Conservation (phyloP, 495 filamentous ascomycete genomes). For the Cercophora newfieldiana region DNA sequence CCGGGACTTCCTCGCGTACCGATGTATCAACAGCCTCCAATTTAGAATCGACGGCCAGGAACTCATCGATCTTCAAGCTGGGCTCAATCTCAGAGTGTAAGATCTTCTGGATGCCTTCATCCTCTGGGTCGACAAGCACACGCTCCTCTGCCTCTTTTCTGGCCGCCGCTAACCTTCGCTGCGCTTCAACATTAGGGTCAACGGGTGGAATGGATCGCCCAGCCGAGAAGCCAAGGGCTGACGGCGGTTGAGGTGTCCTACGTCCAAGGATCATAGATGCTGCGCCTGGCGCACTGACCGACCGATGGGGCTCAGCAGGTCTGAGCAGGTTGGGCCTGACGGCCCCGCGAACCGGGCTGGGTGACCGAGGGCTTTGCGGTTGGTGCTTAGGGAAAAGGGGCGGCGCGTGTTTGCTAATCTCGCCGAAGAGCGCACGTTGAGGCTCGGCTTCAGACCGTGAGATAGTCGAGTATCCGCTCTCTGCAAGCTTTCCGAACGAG, state of each 20-base stretch:
- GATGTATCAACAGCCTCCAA: constrained; percentile 29
- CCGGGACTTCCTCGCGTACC: constrained; percentile 56
- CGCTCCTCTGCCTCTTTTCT: constrained; percentile 51
- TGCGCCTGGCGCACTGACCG: constrained; percentile 58
- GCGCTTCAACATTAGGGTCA: constrained; percentile 41
- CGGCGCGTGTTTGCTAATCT: constrained; percentile 53
- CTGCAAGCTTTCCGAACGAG: constrained; percentile 60
- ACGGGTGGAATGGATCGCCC: constrained; percentile 23
- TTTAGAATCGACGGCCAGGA: constrained; percentile 49
- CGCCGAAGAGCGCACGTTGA: constrained; percentile 61
- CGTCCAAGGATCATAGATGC: constrained; percentile 47
- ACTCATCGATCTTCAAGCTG: constrained; percentile 54
- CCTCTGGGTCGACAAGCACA: constrained; percentile 55
- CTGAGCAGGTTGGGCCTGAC: constrained; percentile 48
- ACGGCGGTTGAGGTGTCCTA: constrained; percentile 28
- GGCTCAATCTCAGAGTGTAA: constrained; percentile 48
- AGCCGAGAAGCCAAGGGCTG: constrained; percentile 4
- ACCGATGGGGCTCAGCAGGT: constrained; percentile 51
- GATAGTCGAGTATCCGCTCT: constrained; percentile 45
- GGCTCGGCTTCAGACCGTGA: constrained; percentile 49
- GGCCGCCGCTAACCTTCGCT: constrained; percentile 46
- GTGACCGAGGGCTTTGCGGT: constrained; percentile 68
- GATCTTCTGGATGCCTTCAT: constrained; percentile 53
- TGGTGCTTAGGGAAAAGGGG: constrained; percentile 60
- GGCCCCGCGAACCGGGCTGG: constrained; percentile 68